These are phyloP conservation scores for Plenodomus lindquistii DNA, from an alignment of 2,329 filamentous ascomycete genomes.

Conservation along the genomic window DNA sequence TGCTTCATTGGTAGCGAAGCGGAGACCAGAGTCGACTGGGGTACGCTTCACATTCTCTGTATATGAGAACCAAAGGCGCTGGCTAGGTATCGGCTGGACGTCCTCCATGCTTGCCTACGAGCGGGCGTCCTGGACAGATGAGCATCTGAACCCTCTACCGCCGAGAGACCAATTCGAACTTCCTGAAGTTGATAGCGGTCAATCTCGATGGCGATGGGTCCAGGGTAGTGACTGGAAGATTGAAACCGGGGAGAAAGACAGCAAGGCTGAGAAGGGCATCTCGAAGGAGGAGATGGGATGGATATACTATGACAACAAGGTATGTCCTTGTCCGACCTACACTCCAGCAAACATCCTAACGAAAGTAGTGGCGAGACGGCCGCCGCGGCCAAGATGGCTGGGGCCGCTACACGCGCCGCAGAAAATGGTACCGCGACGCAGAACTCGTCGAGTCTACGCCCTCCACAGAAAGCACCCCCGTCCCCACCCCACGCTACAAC, in stretches of 20 bases:
- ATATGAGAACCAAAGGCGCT: conserved; percentile 94
- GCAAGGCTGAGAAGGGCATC: conserved; percentile 41
- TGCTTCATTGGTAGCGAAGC: conserved; percentile 48
- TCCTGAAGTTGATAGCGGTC: conserved; percentile 67
- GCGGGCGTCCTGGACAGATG: conserved; percentile 89
- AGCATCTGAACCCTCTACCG: conserved; percentile 82
- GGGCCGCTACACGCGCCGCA: conserved; percentile 87
- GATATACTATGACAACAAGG: conserved; percentile 99
- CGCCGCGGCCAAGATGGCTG: conserved; percentile 85
- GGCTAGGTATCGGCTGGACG: conserved; percentile 95
- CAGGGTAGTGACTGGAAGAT: conserved; percentile 84
- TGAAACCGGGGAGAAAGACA: conserved; percentile 64
- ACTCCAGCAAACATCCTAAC: conserved; percentile 14
- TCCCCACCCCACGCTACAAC: conserved; percentile 45
- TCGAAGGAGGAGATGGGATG: conserved; percentile 68
- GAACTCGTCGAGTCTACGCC: conserved; percentile 79
- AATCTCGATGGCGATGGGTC: conserved; percentile 78
- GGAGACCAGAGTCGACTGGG: conserved; percentile 63
- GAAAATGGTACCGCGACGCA: conserved; percentile 96
- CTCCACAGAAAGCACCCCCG: conserved; percentile 50
- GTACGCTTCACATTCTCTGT: conserved; percentile 96
- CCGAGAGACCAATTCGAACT: conserved; percentile 73
- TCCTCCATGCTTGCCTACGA: conserved; percentile 89
- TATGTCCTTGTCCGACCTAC: conserved; percentile 42
- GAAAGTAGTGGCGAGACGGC: conserved; percentile 79